Percentiles rank a stretch among this genome's conserved stretches.
Conservation (phyloP, 257 asterid species). For the Ilex asprella region DNA sequence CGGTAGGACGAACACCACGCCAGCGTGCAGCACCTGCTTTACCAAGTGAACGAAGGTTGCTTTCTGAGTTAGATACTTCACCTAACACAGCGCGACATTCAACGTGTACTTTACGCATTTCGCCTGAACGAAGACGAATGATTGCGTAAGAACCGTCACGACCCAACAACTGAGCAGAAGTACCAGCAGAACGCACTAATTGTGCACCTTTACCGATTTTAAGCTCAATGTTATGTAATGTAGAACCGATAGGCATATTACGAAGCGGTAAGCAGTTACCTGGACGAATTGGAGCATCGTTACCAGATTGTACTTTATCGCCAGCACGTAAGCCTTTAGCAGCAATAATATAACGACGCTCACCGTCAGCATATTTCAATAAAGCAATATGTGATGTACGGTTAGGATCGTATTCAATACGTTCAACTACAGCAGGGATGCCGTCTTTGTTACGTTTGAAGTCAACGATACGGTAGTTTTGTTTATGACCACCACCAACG, state of each 20-base stretch:
- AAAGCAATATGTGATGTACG: neutral
- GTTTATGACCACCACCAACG: neutral
- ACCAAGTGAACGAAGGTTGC: neutral
- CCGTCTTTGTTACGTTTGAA: neutral
- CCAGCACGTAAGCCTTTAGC: neutral
- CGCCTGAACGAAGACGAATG: neutral
- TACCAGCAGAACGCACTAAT: neutral
- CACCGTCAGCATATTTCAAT: neutral
- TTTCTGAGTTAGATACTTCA: neutral
- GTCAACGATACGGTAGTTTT: neutral
- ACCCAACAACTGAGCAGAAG: neutral
- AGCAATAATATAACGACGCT: neutral
- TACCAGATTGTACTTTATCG: neutral
- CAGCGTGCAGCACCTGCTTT: neutral
- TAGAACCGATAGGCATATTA: neutral
- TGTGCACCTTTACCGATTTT: neutral
- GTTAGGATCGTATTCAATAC: constrained; percentile 1
- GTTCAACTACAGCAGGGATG: neutral
- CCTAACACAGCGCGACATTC: neutral
- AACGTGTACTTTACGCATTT: neutral
- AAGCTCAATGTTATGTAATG: neutral
- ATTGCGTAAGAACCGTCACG: neutral
- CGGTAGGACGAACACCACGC: neutral
- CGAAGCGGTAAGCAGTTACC: neutral
- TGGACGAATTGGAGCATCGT: neutral